Conservation (phyloP, 2,329 filamentous ascomycete genomes). For the Colletotrichum lentis region DNA sequence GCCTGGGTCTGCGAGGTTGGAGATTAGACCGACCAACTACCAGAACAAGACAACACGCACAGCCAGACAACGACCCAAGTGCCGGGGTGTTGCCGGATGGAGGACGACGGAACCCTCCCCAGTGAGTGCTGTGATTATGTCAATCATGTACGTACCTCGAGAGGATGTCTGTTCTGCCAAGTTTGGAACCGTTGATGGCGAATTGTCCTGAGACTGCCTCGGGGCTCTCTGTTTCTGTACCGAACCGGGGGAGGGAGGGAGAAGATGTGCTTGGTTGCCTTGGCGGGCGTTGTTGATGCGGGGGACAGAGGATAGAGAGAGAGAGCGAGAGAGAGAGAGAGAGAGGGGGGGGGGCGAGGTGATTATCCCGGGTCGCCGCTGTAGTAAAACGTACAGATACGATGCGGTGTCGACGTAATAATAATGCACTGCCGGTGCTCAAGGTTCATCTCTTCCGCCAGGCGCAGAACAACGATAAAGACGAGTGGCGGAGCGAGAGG, state of each 20-base stretch:
- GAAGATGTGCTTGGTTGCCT: background rate
- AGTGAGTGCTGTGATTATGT: background rate
- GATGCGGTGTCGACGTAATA: background rate
- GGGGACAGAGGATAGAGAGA: background rate
- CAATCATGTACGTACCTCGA: conserved; percentile 25
- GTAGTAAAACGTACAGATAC: background rate
- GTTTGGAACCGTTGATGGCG: background rate
- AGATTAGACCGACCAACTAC: conserved; percentile 36
- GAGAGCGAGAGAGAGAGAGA: too few relatives aligned
- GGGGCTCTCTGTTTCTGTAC: background rate
- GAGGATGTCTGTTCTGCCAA: conserved; percentile 15
- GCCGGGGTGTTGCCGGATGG: conserved; percentile 12
- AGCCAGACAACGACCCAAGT: background rate
- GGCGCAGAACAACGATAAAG: background rate
- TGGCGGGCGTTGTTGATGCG: conserved; percentile 17
- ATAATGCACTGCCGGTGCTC: conserved; percentile 16
- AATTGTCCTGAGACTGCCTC: background rate
- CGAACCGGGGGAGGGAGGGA: background rate
- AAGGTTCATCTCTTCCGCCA: conserved; percentile 22
- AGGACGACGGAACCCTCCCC: background rate
- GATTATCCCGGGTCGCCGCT: conserved; percentile 1
- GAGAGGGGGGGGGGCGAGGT: too few relatives aligned
- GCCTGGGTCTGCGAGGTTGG: conserved; percentile 30
- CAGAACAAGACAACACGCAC: background rate
- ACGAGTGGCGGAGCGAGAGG: background rate